Evolutionary conservation across 2,329 filamentous ascomycete species (phyloP).

Genomic region (Cladosporium sp.): DNA sequence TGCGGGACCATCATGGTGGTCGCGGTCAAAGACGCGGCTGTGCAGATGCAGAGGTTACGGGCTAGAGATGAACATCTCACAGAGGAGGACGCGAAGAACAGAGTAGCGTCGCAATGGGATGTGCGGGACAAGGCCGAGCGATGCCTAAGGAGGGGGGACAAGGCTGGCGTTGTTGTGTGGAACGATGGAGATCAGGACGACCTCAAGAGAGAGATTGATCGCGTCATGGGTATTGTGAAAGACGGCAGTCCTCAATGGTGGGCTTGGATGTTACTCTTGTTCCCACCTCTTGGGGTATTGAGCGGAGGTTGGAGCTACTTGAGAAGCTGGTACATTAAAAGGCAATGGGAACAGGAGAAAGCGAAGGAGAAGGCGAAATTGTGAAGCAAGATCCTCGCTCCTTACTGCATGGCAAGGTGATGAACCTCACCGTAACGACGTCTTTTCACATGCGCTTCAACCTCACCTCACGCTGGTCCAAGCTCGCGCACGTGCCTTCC

Average conservation of each 20-base stretch:
- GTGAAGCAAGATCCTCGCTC: slow-evolving; percentile 21
- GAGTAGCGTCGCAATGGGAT: slow-evolving; percentile 81
- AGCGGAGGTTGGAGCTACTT: slow-evolving; percentile 67
- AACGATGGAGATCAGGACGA: slow-evolving; percentile 75
- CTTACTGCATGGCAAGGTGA: too few species aligned
- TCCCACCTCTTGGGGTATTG: slow-evolving; percentile 66
- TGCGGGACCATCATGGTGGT: slow-evolving; percentile 85
- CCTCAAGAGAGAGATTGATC: slow-evolving; percentile 59
- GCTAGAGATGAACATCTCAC: slow-evolving; percentile 71
- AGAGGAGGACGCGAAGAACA: slow-evolving; percentile 78
- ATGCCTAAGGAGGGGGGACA: slow-evolving; percentile 58
- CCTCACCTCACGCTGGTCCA: too few species aligned
- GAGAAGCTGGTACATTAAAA: slow-evolving; percentile 64
- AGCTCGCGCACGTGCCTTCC: too few species aligned
- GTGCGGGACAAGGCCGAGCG: slow-evolving; percentile 75
- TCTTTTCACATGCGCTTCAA: too few species aligned
- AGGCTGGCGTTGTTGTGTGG: slow-evolving; percentile 74
- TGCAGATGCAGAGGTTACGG: slow-evolving; percentile 75
- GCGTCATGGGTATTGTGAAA: slow-evolving; percentile 58
- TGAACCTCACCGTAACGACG: too few species aligned
- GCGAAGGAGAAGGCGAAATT: slow-evolving; percentile 54
- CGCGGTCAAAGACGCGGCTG: slow-evolving; percentile 67
- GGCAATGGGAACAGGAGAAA: slow-evolving; percentile 59
- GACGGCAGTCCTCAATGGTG: slow-evolving; percentile 71
- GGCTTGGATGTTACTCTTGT: slow-evolving; percentile 62